These are phyloP conservation scores for Cryptosporidium muris DNA, from an alignment of 169 alveolate species.

Conservation along the genomic window DNA sequence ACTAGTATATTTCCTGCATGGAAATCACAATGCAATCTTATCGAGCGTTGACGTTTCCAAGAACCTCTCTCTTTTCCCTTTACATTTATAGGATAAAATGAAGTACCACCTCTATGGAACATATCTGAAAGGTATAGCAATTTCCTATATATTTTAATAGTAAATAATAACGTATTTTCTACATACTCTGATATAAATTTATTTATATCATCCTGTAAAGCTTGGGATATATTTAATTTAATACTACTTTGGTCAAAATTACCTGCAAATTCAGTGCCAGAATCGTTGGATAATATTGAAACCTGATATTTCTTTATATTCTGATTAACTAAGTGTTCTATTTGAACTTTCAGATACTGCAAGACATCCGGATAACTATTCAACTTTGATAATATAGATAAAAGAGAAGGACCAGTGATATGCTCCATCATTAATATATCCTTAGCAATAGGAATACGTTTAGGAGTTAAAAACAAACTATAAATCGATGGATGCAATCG, in stretches of 20 bases:
- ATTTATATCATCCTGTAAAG: constrained; percentile 18
- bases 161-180: constrained; percentile 26
- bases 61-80: constrained; percentile 32
- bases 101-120: constrained; percentile 60
- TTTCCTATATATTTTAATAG: constrained; percentile 40
- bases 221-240: not conserved
- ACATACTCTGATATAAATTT: constrained; percentile 3
- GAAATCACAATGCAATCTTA: constrained; percentile 54
- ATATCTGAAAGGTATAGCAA: constrained; percentile 37
- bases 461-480: constrained; percentile 27
- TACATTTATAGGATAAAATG: constrained; percentile 39
- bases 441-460: constrained; percentile 14
- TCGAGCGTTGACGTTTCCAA: constrained; percentile 25
- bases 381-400: constrained; percentile 26
- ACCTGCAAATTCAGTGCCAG: constrained; percentile 8
- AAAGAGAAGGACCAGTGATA: constrained; percentile 46
- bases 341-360: constrained; percentile 11
- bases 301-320: not conserved
- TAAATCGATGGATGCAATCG: constrained; percentile 64
- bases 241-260: not conserved
- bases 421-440: constrained; percentile 43
- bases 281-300: not conserved
- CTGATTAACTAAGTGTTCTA: constrained; percentile 6
- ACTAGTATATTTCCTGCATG: constrained; percentile 48
- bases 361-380: not conserved